phyloP scores from a whole-genome alignment of 306 rosid species.

The Prosopis cineraria region DNA sequence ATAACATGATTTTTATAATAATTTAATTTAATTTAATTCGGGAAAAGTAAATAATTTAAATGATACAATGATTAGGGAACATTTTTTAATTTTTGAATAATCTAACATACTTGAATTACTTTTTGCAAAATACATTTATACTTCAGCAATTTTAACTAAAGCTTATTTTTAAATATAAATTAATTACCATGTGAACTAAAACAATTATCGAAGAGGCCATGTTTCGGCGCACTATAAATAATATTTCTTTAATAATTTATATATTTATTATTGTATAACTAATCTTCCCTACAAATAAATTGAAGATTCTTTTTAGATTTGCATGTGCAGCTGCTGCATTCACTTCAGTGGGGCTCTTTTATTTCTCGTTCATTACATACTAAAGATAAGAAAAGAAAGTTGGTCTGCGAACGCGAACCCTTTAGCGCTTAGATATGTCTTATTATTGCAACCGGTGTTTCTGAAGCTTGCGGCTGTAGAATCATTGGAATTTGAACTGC shows the following conservation, averaged over 20 bases:
- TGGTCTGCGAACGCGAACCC: too few species aligned
- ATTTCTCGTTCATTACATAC: neutral
- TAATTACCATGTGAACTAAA: neutral
- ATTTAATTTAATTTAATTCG: neutral
- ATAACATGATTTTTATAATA: neutral
- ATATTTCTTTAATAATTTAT: neutral
- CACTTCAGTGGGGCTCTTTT: neutral
- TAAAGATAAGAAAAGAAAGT: too few species aligned
- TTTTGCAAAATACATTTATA: neutral
- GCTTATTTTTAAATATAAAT: neutral
- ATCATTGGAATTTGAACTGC: conserved; percentile 2
- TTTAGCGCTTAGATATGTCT: too few species aligned
- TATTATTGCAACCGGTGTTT: neutral
- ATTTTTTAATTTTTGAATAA: neutral
- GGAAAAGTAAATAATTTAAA: neutral
- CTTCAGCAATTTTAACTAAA: neutral
- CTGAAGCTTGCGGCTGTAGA: neutral
- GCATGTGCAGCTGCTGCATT: neutral
- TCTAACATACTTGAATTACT: neutral
- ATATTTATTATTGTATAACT: neutral
- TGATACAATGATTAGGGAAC: neutral
- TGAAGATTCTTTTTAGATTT: neutral
- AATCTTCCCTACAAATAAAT: neutral
- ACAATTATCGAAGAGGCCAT: neutral
- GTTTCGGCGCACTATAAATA: neutral